phyloP scores from a whole-genome alignment of 768 basidiomycete species.

The Coprinopsis strossmayeri region DNA sequence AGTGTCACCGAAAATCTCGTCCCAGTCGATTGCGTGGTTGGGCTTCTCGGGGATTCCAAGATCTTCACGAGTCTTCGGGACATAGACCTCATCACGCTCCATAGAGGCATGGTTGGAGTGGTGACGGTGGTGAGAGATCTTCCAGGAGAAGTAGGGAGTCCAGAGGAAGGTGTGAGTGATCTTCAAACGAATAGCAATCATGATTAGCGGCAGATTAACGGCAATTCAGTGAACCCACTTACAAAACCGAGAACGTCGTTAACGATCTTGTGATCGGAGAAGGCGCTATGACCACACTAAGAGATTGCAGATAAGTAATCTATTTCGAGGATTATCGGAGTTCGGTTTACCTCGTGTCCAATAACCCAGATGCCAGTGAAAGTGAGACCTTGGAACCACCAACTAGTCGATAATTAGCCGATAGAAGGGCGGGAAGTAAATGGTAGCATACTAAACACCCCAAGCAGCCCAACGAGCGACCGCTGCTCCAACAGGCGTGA shows the following conservation, averaged over 20 bases:
- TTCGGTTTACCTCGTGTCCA: slow-evolving; percentile 43
- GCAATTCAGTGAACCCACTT: slow-evolving; percentile 16
- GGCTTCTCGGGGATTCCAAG: slow-evolving; percentile 40
- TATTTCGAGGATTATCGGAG: background rate
- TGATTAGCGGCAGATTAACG: slow-evolving; percentile 10
- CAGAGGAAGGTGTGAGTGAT: slow-evolving; percentile 39
- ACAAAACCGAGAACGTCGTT: slow-evolving; percentile 49
- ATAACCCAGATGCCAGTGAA: slow-evolving; percentile 57
- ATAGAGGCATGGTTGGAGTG: slow-evolving; percentile 46
- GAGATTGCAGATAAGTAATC: slow-evolving; percentile 5
- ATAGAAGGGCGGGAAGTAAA: background rate
- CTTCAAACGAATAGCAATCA: slow-evolving; percentile 18
- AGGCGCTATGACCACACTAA: slow-evolving; percentile 53
- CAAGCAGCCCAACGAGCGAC: slow-evolving; percentile 36
- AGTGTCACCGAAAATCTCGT: slow-evolving; percentile 53
- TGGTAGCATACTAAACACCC: slow-evolving; percentile 36
- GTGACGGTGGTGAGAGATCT: slow-evolving; percentile 47
- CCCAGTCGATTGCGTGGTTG: slow-evolving; percentile 36
- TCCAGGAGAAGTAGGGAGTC: slow-evolving; percentile 52
- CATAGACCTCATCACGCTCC: slow-evolving; percentile 53
- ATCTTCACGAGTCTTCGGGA: slow-evolving; percentile 54
- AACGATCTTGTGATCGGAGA: slow-evolving; percentile 40
- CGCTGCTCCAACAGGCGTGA: slow-evolving; percentile 31
- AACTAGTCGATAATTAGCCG: slow-evolving; percentile 26
- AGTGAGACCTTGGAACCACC: slow-evolving; percentile 57